Base-by-base conservation (phyloP, 2,329 filamentous ascomycete species). In the Geosmithia morbida region DNA sequence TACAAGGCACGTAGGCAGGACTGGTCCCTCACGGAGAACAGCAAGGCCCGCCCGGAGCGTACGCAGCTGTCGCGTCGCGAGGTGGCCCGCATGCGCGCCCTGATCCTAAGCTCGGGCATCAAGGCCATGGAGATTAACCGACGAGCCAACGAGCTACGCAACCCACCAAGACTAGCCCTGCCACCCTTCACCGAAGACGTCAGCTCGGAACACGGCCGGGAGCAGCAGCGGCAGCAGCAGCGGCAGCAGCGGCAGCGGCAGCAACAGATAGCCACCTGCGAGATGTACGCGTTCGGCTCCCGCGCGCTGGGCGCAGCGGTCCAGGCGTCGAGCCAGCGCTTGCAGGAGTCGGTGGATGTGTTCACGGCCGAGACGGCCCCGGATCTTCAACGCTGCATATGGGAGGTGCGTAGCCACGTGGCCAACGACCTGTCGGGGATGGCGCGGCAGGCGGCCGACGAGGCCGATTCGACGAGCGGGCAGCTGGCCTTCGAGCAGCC, bases 101-200 rank as follows among this genome's bases (percentile, higher is more conserved):
- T 94, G 8, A 76, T 95, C 41, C 70, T 94, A 19, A 85, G 82
- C 52, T 87, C 87, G 0, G 89, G 88, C n/a, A 81, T 96, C 57
- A 94, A 94, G 65, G 89, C 90, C 1, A 81, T 81, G 56, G 86
- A 92, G 57, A 85, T 96, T 48, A 72, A 73, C 26, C 75, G 80
- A 3, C 77, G 83, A 44, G 80, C 83, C 3, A 65, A 81, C 43
- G 69, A 71, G 37, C 59, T 61, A 10, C 64, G 63, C 45, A 59
- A 63, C 17, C 60, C 69, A 0, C 62, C 65, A 26, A 47, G 6
- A 13, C 11, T 37, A 16, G 11, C 13, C 33, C 33, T 16, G 10
- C 33, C 33, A 26, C 22, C 22, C 22, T 26, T 8, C 4, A 26
- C 22, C 22, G 22, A 26, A 26, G 69, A 71, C 13, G 61, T 77